Evolutionary conservation across 805 yeast genomes (phyloP).

Genomic region (Metschnikowia lunata): DNA sequence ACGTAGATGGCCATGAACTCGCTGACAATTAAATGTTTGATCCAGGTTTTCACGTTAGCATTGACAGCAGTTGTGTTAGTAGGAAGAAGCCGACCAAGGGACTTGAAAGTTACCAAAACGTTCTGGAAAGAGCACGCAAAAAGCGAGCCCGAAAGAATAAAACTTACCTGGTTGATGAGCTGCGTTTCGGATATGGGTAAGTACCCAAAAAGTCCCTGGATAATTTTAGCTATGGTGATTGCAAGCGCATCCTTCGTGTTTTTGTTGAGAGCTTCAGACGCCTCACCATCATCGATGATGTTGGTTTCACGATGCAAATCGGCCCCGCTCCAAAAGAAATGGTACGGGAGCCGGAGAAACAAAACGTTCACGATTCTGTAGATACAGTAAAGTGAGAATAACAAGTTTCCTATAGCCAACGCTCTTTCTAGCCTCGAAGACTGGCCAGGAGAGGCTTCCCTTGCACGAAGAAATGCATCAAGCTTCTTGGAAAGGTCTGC

Average conservation of each 20-base stretch:
- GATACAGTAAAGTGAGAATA: conserved; percentile 45
- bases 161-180: conserved; percentile 43
- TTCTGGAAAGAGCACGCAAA: conserved; percentile 63
- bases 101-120: conserved; percentile 56
- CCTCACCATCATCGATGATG: conserved; percentile 9
- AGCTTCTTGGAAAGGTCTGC: conserved; percentile 25
- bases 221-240: conserved; percentile 41
- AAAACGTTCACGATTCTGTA: conserved; percentile 44
- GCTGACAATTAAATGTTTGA: conserved; percentile 35
- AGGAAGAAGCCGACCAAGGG: conserved; percentile 37
- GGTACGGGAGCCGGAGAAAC: conserved; percentile 37
- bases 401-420: conserved; percentile 16
- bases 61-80: conserved; percentile 15
- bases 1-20: conserved; percentile 50
- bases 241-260: conserved; percentile 45
- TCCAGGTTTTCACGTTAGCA: conserved; percentile 24
- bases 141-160: conserved; percentile 53
- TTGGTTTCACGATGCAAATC: conserved; percentile 11
- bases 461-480: conserved; percentile 2
- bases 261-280: conserved; percentile 10
- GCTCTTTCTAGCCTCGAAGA: not conserved
- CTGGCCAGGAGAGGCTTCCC: not conserved
- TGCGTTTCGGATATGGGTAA: conserved; percentile 34
- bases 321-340: conserved; percentile 9
- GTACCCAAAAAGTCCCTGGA: conserved; percentile 24